A percentile compares a stretch with the other conserved stretches of the same genome.
Conservation (phyloP, 371 early-diverging fungal genomes). For the Umbelopsis sp. region DNA sequence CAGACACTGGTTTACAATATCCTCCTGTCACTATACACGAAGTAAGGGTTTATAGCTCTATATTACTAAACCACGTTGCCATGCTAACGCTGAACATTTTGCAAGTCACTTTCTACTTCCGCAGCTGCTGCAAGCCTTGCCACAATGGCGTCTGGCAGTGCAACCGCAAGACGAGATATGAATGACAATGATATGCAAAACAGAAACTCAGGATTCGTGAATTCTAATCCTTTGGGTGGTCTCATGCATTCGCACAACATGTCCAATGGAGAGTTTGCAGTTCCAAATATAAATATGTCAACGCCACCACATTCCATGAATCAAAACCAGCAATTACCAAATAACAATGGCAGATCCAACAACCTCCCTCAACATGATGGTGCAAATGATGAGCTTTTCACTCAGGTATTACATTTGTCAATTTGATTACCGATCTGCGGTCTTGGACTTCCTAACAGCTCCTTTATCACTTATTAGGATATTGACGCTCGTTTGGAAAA, state of each 20-base stretch:
- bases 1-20: slow-evolving; percentile 27
- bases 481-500: slow-evolving; percentile 48
- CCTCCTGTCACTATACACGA: slow-evolving; percentile 30
- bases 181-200: slow-evolving; percentile 20
- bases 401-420: slow-evolving; percentile 26
- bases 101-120: slow-evolving; percentile 19
- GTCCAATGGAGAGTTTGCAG: slow-evolving; percentile 17
- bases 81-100: not conserved
- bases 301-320: slow-evolving; percentile 19
- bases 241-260: slow-evolving; percentile 23
- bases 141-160: slow-evolving; percentile 40
- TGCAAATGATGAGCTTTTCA: slow-evolving; percentile 32
- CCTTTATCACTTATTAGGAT: slow-evolving; percentile 28
- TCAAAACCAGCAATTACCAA: slow-evolving; percentile 33
- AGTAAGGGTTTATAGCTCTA: slow-evolving; percentile 25
- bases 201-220: slow-evolving; percentile 23
- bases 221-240: slow-evolving; percentile 31
- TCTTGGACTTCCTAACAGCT: not conserved
- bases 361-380: slow-evolving; percentile 54
- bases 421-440: not conserved
- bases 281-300: slow-evolving; percentile 17
- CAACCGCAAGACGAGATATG: slow-evolving; percentile 8
- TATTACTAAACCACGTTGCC: not conserved
- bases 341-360: slow-evolving; percentile 34
- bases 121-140: slow-evolving; percentile 52